Evolutionary conservation across 2,329 filamentous ascomycete species (phyloP), one percentile per base, ranked within the genome.

Genomic region (Clonostachys chloroleuca): DNA sequence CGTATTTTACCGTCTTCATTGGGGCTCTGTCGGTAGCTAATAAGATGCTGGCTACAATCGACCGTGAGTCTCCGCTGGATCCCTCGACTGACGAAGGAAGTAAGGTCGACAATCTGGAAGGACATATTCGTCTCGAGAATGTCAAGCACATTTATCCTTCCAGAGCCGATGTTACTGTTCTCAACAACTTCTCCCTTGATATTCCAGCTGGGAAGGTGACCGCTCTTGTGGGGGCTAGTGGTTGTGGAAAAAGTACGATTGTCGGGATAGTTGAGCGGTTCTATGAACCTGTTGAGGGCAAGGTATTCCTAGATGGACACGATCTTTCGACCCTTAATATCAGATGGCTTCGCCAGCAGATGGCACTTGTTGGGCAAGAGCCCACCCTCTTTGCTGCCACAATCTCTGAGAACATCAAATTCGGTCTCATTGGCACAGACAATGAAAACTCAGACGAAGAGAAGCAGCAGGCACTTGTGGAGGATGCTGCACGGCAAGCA

Each of bases 61-160:
- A 97, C 65, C 86, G 94, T 46, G 59, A 72, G 4, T 96, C 92
- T 0, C 91, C 92, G 1, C 75, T 97, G 43, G 88, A 97, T 59
- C 85, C 92, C 0, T 81, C 81, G 6, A 80, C 78, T 3, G 74
- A 79, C 7, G 73, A 77, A 9, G 94, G 92, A 16, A 73, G 80
- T 50, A 91, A 77, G 54, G 77, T 95, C 2, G 83, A 90, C 2
- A 66, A 80, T 17, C 76, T 96, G 2, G 74, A 86, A 49, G 92
- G 92, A 33, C 82, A 81, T 14, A 86, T 99, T 49, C 86, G 92
- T 54, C 78, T 99, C 41, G 81, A 84, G 55, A 79, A 89, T 56
- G 77, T 97, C 61, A 92, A 89, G 65, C 92, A 96, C 66, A 92
- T 96, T 56, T 97, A 99, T 59, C 94, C 94, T 5, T 96, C 91